Percentiles rank a stretch among this genome's conserved stretches.
Conservation (phyloP, 805 yeast species). For the Kodamaea sagamina region DNA sequence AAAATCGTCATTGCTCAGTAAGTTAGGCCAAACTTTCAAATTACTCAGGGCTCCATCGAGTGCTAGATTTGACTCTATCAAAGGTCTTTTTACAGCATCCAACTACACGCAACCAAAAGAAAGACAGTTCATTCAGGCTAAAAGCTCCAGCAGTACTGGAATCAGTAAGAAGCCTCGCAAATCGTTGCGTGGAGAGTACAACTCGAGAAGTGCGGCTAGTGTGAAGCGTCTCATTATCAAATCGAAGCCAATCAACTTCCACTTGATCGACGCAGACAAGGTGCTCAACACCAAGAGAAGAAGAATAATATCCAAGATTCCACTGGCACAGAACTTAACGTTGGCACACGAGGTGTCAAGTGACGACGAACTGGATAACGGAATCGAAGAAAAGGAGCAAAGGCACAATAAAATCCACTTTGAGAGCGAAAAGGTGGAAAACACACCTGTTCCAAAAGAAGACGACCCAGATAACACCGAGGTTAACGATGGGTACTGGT, state of each 20-base stretch:
- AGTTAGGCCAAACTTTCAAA: slow-evolving; percentile 38
- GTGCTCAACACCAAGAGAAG: slow-evolving; percentile 39
- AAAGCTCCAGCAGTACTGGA: background rate
- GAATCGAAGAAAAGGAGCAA: slow-evolving; percentile 22
- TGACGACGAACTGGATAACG: slow-evolving; percentile 24
- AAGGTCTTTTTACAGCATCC: slow-evolving; percentile 35
- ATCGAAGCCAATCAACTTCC: slow-evolving; percentile 43
- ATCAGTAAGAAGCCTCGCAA: slow-evolving; percentile 4
- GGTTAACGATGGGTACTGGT: slow-evolving; percentile 59
- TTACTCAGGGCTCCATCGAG: slow-evolving; percentile 28
- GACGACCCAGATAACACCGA: slow-evolving; percentile 11
- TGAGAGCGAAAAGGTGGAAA: slow-evolving; percentile 16
- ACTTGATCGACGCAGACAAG: slow-evolving; percentile 43
- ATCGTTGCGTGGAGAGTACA: slow-evolving; percentile 15
- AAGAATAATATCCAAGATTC: slow-evolving; percentile 19
- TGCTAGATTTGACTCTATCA: slow-evolving; percentile 18
- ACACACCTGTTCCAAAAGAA: slow-evolving; percentile 5
- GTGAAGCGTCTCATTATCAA: slow-evolving; percentile 40
- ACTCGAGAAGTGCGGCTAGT: slow-evolving; percentile 25
- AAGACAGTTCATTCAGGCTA: background rate
- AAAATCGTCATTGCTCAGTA: slow-evolving; percentile 31
- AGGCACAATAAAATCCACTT: slow-evolving; percentile 7
- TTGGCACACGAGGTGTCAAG: slow-evolving; percentile 10
- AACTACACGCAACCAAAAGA: slow-evolving; percentile 17
- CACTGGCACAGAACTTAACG: slow-evolving; percentile 15